Evolutionary conservation across 2,329 filamentous ascomycete genomes (phyloP), one percentile per base, ranked within the genome.

Genomic region (Neofusicoccum ribis): DNA sequence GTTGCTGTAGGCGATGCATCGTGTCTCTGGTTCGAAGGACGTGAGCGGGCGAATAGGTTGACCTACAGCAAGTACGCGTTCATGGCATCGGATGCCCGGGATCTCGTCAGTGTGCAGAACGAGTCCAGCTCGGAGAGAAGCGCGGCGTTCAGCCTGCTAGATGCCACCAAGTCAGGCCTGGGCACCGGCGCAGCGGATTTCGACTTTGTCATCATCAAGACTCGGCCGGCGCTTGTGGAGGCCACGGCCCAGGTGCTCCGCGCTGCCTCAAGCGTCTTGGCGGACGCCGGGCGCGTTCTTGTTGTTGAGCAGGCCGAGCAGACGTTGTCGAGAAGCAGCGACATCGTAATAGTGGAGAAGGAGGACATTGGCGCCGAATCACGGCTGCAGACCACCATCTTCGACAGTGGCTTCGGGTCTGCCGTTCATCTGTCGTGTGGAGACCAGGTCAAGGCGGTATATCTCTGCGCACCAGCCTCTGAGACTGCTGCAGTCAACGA

Each of bases 61-160:
- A 14, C n/a, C 4, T 51, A 51, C 15, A 8, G 12, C 27, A 20
- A 27, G 52, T 58, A 58, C 27, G 17, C 8, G 37, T 58, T 58
- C 17, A 12, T 44, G 39, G 37, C 52, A 37, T 58, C 52, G 37
- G 52, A 58, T 5, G 52, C 52, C 12, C n/a, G 41, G 27, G 52
- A 41, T 14, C 52, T 58, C n/a, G 52, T 58, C 12, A 39, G 20
- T 15, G 52, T 58, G 17, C 52, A 44, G 36, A 44, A 58, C 14
- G 41, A 58, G 20, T 39, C 44, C 37, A 14, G 27, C 27, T 51
- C 49, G 27, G 49, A 56, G 52, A 41, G 52, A 6, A 43, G 37
- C 17, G 39, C 59, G 1, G 70, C 71, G 4, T 70, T 67, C 39
- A 15, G 76, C 2, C 77, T 75, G 74, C 67, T 77, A 23, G 58